Evolutionary conservation across 495 filamentous ascomycete species (phyloP).

Genomic region (Hypoxylon fuscum): DNA sequence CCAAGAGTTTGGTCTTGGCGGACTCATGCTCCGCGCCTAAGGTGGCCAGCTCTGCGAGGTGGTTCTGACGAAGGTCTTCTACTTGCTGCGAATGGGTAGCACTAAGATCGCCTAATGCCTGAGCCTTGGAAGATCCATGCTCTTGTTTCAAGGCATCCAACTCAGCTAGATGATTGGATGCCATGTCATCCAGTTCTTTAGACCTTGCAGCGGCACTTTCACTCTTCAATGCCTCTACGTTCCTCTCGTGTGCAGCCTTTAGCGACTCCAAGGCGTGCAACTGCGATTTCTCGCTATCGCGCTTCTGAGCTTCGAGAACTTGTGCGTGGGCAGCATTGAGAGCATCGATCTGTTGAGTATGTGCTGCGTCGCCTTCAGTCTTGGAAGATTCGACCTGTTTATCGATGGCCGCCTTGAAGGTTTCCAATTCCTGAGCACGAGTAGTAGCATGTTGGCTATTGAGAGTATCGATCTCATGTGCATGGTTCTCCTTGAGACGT

Average conservation of each 20-base stretch:
- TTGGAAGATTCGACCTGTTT: conserved; percentile 45
- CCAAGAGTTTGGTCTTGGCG: conserved; percentile 17
- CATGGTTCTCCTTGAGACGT: conserved; percentile 38
- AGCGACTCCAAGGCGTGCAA: conserved; percentile 40
- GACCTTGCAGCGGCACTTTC: conserved; percentile 33
- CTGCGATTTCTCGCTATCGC: conserved; percentile 42
- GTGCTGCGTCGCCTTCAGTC: conserved; percentile 40
- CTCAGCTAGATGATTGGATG: conserved; percentile 36
- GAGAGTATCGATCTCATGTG: conserved; percentile 39
- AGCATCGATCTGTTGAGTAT: conserved; percentile 41
- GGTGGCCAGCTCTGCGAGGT: conserved; percentile 20
- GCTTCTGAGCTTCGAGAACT: conserved; percentile 42
- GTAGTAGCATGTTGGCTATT: conserved; percentile 42
- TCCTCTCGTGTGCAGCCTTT: conserved; percentile 40
- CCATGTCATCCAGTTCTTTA: conserved; percentile 33
- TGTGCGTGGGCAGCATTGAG: conserved; percentile 43
- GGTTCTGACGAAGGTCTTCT: conserved; percentile 25
- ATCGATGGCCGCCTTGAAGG: conserved; percentile 41
- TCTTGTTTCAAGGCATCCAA: conserved; percentile 34
- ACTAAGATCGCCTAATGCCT: conserved; percentile 23
- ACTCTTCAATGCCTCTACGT: conserved; percentile 36
- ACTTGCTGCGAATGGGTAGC: conserved; percentile 29
- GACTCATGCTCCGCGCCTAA: conserved; percentile 33
- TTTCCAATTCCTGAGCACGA: conserved; percentile 40
- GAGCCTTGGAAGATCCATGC: conserved; percentile 24